phyloP scores from a whole-genome alignment of 768 basidiomycete species.

The Cystofilobasidium ferigula region DNA sequence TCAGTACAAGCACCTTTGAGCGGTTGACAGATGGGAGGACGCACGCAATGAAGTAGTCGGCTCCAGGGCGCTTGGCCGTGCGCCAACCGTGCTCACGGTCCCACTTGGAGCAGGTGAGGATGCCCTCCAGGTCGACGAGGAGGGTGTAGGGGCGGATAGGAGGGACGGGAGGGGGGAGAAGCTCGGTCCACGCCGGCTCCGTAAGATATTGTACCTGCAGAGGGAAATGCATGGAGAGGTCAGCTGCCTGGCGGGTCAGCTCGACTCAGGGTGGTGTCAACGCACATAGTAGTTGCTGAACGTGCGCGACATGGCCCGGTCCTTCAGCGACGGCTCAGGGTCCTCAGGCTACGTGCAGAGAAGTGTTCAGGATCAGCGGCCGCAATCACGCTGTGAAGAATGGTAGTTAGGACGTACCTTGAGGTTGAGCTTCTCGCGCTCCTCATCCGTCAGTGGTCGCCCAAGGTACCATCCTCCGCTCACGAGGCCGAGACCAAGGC shows the following conservation, averaged over 20 bases:
- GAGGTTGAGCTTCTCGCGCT: slow-evolving; percentile 3
- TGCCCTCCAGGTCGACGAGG: slow-evolving; percentile 78
- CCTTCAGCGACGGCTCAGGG: slow-evolving; percentile 1
- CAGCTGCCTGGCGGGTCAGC: background rate
- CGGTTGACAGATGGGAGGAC: background rate
- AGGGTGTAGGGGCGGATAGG: slow-evolving; percentile 83
- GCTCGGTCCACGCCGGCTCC: slow-evolving; percentile 83
- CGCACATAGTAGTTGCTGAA: slow-evolving; percentile 30
- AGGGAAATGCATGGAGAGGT: background rate
- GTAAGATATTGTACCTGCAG: slow-evolving; percentile 5
- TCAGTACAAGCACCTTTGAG: too few relatives aligned
- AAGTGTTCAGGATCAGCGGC: too few relatives aligned
- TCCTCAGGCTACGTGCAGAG: background rate
- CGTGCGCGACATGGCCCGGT: slow-evolving; percentile 5
- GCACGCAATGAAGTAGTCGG: slow-evolving; percentile 84
- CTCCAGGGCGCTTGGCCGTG: slow-evolving; percentile 92
- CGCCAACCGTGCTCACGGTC: slow-evolving; percentile 97
- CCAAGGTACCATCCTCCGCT: slow-evolving; percentile 45
- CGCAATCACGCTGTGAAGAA: too few relatives aligned
- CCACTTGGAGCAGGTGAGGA: slow-evolving; percentile 85
- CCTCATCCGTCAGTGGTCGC: slow-evolving; percentile 9
- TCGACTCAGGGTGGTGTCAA: background rate
- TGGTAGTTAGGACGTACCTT: background rate
- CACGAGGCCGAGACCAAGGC: slow-evolving; percentile 49
- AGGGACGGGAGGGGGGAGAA: slow-evolving; percentile 76